Percentiles rank a stretch among this genome's conserved stretches.
phyloP scores from a whole-genome alignment of 2,329 filamentous ascomycete genomes.

The Passalora sequoiae region DNA sequence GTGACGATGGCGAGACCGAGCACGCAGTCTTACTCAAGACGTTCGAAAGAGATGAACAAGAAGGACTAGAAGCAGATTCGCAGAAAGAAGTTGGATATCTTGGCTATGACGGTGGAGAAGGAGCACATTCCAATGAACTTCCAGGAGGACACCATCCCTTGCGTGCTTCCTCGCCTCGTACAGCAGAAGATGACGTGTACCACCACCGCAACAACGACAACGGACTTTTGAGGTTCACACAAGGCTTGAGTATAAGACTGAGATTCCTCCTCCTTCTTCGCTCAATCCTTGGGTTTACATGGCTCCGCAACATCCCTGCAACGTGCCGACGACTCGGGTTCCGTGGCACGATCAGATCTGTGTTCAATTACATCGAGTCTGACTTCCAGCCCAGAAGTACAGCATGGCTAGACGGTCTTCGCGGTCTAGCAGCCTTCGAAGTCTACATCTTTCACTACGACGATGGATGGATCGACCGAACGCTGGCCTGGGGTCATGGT shows the following conservation, averaged over 20 bases:
- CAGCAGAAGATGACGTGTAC: background rate
- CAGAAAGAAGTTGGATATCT: background rate
- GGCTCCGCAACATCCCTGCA: conserved; percentile 1
- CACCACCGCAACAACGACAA: background rate
- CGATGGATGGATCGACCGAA: conserved; percentile 15
- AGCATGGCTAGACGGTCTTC: conserved; percentile 24
- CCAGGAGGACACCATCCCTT: background rate
- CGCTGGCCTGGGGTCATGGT: conserved; percentile 12
- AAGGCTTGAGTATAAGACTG: background rate
- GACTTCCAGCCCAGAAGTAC: conserved; percentile 10
- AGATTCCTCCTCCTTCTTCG: background rate
- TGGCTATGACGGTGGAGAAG: background rate
- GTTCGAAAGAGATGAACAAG: background rate
- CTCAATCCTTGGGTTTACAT: background rate
- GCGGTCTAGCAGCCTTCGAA: conserved; percentile 21
- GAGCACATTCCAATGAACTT: background rate
- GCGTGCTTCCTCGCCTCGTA: background rate
- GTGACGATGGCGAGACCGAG: background rate
- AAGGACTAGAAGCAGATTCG: background rate
- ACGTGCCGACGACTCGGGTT: conserved; percentile 4
- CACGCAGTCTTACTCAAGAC: conserved; percentile 2
- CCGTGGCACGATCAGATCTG: conserved; percentile 1
- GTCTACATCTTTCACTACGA: conserved; percentile 24
- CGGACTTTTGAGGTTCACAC: too few relatives aligned
- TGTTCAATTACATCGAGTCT: conserved; percentile 15